A percentile compares a stretch with the other conserved stretches of the same genome.
Evolutionary conservation across 2,329 filamentous ascomycete species (phyloP).

Genomic region (Clonostachys rosea): DNA sequence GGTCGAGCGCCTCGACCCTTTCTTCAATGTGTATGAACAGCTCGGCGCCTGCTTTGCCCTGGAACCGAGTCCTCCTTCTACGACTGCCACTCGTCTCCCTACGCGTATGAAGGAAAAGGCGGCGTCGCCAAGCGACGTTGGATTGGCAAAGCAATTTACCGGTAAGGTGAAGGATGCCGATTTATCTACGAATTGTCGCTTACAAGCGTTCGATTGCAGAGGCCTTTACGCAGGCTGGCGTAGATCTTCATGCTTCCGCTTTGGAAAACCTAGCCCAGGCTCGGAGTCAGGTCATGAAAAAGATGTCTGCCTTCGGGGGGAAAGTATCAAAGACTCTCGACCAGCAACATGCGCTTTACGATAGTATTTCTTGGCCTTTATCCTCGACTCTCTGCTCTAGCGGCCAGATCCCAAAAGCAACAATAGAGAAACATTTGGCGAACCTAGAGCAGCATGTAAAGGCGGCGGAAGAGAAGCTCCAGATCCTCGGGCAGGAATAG

Average conservation of each 20-base stretch:
- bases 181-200: not conserved
- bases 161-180: not conserved
- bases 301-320: slow-evolving; percentile 10
- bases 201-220: not conserved
- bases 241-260: not conserved
- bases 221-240: not conserved
- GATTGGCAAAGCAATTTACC: not conserved
- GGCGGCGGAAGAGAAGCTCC: slow-evolving; percentile 13
- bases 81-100: not conserved
- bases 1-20: not conserved
- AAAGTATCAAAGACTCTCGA: slow-evolving; percentile 8
- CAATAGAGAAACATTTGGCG: slow-evolving; percentile 15
- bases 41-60: not conserved
- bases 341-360: slow-evolving; percentile 15
- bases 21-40: not conserved
- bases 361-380: slow-evolving; percentile 22
- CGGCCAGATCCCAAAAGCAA: slow-evolving; percentile 11
- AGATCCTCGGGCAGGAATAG: slow-evolving; percentile 13
- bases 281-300: slow-evolving; percentile 11
- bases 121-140: not conserved
- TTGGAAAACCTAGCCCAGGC: slow-evolving; percentile 9
- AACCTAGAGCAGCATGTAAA: slow-evolving; percentile 11
- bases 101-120: not conserved
- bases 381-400: slow-evolving; percentile 21
- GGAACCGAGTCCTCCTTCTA: not conserved